Conservation (phyloP, 768 basidiomycete species). For the Lepiota venenata region DNA sequence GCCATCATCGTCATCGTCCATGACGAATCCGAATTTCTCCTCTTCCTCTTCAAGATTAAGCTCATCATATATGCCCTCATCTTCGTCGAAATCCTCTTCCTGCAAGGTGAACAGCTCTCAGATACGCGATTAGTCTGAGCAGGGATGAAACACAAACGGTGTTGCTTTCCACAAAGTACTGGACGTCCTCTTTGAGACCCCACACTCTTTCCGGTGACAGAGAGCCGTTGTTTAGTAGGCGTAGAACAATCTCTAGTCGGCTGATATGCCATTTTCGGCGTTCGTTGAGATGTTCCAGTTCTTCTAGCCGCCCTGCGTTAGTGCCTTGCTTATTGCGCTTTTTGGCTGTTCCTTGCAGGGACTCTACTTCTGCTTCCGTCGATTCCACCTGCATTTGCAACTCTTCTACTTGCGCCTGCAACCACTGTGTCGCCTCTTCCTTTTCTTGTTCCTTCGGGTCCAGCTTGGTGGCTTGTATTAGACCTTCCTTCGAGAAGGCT, state of each 20-base stretch:
- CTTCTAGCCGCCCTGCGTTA: conserved; percentile 69
- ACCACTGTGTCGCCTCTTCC: conserved; percentile 83
- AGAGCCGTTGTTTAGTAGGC: conserved; percentile 92
- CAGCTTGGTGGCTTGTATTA: conserved; percentile 89
- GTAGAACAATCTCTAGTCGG: conserved; percentile 88
- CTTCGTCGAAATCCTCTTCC: conserved; percentile 98
- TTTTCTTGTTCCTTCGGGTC: conserved; percentile 99
- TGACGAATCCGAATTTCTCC: conserved; percentile 80
- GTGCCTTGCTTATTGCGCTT: conserved; percentile 76
- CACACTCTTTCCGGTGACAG: conserved; percentile 78
- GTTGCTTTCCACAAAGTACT: conserved; percentile 95
- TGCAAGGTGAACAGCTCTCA: conserved; percentile 26
- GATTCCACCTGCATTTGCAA: conserved; percentile 90
- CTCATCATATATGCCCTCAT: conserved; percentile 97
- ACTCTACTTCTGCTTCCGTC: conserved; percentile 93
- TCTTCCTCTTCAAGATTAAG: conserved; percentile 97
- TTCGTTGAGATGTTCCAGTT: conserved; percentile 88
- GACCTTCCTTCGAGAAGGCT: conserved; percentile 97
- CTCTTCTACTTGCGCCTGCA: conserved; percentile 87
- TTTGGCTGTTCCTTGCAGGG: conserved; percentile 76
- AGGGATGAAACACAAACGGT: conserved; percentile 53
- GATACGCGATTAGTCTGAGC: background rate
- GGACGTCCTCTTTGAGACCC: conserved; percentile 88
- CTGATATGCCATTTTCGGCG: conserved; percentile 94
- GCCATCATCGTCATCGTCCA: conserved; percentile 77